Percentiles rank a stretch among this genome's conserved stretches.
Conservation (phyloP, 306 rosid species). For the Dalbergia cultrata region DNA sequence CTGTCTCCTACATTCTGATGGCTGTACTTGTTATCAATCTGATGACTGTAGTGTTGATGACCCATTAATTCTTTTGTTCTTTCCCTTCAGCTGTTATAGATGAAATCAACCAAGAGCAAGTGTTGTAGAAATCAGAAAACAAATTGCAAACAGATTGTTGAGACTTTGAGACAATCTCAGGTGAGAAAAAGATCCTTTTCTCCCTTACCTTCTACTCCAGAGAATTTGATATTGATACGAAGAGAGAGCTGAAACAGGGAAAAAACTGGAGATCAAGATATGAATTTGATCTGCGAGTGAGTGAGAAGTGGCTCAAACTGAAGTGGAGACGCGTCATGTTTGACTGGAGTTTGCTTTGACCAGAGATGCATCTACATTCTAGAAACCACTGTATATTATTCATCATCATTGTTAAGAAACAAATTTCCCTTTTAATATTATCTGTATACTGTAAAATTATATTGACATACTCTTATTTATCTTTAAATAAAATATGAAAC, state of each 20-base stretch:
- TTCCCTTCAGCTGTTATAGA: too few species aligned
- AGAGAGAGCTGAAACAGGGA: not conserved
- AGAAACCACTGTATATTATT: too few species aligned
- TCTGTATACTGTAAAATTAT: too few species aligned
- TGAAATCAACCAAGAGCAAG: not conserved
- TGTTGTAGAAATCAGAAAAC: not conserved
- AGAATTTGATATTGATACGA: not conserved
- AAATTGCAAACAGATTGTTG: not conserved
- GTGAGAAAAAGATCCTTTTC: not conserved
- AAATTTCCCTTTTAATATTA: too few species aligned
- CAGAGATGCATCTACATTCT: not conserved
- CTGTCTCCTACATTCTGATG: slow-evolving; percentile 25
- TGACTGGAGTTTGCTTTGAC: not conserved
- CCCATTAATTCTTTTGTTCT: too few species aligned
- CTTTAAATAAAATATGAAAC: too few species aligned
- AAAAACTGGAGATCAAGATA: not conserved
- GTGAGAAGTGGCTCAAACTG: not conserved
- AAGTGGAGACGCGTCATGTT: not conserved
- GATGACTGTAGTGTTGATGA: too few species aligned
- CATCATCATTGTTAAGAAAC: too few species aligned
- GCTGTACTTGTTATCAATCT: too few species aligned
- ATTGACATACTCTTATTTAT: too few species aligned
- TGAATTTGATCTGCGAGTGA: not conserved
- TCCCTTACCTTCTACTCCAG: not conserved
- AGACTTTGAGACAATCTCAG: not conserved